A percentile compares a stretch with the other conserved stretches of the same genome.
Evolutionary conservation across 2,329 filamentous ascomycete genomes (phyloP).

Genomic region (Mollisiaceae sp.): DNA sequence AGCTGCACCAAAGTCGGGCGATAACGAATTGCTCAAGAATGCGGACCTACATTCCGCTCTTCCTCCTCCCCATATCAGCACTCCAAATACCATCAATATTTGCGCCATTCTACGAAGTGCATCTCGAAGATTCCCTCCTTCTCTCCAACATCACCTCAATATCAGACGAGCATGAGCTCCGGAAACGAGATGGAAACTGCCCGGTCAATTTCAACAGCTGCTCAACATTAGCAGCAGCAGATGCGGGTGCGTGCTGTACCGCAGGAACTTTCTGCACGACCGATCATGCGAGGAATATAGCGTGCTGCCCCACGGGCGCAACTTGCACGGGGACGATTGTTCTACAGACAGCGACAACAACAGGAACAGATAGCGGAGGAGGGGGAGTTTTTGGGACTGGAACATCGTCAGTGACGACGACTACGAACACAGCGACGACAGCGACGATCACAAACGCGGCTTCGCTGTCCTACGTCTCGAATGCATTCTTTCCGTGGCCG

Average conservation of each 20-base stretch:
- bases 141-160: slow-evolving; percentile 34
- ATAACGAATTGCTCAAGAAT: slow-evolving; percentile 27
- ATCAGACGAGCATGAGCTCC: slow-evolving; percentile 31
- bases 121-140: slow-evolving; percentile 11
- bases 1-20: neutral
- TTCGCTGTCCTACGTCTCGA: slow-evolving; percentile 57
- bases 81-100: slow-evolving; percentile 38
- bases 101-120: slow-evolving; percentile 35
- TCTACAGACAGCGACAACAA: slow-evolving; percentile 23
- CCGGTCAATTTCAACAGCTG: slow-evolving; percentile 42
- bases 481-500: slow-evolving; percentile 65
- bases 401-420: slow-evolving; percentile 26
- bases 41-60: slow-evolving; percentile 29
- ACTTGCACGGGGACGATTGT: slow-evolving; percentile 41
- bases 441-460: slow-evolving; percentile 32
- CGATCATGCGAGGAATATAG: slow-evolving; percentile 40
- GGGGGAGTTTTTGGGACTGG: slow-evolving; percentile 23
- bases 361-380: slow-evolving; percentile 11
- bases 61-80: slow-evolving; percentile 32
- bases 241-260: slow-evolving; percentile 42
- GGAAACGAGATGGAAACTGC: slow-evolving; percentile 41
- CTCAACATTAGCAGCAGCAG: slow-evolving; percentile 36
- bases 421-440: slow-evolving; percentile 24
- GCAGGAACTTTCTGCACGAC: slow-evolving; percentile 38
- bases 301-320: slow-evolving; percentile 43